phyloP scores from a whole-genome alignment of 192 early-diverging fungal genomes.

The Gamsiella multidivaricata region DNA sequence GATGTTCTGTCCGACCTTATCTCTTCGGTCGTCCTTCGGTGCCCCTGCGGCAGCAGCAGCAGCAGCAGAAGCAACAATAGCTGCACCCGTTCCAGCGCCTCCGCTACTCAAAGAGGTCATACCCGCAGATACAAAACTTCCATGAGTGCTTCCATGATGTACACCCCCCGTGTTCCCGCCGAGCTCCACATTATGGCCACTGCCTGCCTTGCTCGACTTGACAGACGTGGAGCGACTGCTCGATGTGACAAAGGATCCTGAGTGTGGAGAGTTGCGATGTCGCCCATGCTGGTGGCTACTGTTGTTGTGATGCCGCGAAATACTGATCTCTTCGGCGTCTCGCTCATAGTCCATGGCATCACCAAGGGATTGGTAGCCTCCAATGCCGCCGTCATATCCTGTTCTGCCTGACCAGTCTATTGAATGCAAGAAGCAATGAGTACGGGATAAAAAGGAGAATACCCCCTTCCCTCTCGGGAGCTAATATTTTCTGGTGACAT shows the following conservation, averaged over 20 bases:
- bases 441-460: too few species aligned
- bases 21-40: constrained; percentile 34
- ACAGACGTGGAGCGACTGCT: constrained; percentile 38
- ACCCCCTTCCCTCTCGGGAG: neutral
- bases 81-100: neutral
- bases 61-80: too few species aligned
- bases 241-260: constrained; percentile 31
- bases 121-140: neutral
- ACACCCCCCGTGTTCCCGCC: neutral
- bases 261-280: constrained; percentile 36
- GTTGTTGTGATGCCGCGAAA: constrained; percentile 27
- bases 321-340: constrained; percentile 48
- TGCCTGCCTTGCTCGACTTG: constrained; percentile 36
- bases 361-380: constrained; percentile 30
- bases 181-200: constrained; percentile 34
- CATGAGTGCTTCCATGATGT: constrained; percentile 13
- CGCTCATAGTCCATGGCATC: constrained; percentile 42
- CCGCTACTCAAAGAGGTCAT: neutral
- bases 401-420: constrained; percentile 23
- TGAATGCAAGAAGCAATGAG: too few species aligned
- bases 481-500: too few species aligned
- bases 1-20: constrained; percentile 43
- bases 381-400: constrained; percentile 10
- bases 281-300: constrained; percentile 17
- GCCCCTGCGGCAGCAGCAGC: neutral